phyloP scores from a whole-genome alignment of 2,329 filamentous ascomycete species.

The Metarhizium robertsii region DNA sequence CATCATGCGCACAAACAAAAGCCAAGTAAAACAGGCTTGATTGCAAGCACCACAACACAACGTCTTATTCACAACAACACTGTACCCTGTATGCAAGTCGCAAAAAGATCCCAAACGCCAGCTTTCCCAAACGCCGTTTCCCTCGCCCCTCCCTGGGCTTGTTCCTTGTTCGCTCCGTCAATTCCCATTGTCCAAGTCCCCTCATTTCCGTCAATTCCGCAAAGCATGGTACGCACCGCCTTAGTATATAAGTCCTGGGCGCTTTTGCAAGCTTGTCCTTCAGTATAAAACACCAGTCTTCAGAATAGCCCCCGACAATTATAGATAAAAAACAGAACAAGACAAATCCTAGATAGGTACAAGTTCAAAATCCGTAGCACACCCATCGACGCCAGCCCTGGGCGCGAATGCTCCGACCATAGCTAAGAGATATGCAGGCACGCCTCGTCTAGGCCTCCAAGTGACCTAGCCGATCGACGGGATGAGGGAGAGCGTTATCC shows the following conservation, averaged over 20 bases:
- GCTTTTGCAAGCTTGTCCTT: background rate
- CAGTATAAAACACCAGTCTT: background rate
- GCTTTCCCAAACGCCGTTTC: background rate
- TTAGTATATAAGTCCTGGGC: background rate
- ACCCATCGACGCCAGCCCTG: background rate
- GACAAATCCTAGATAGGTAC: background rate
- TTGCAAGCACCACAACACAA: background rate
- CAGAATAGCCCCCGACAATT: background rate
- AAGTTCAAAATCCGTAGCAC: background rate
- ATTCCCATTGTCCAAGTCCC: background rate
- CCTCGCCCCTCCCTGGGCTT: background rate
- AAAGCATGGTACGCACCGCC: background rate
- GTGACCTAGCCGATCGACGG: background rate
- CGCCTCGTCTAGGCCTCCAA: background rate
- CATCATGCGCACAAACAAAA: background rate
- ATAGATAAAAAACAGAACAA: background rate
- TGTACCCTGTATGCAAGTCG: background rate
- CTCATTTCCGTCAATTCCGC: background rate
- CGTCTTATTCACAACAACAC: background rate
- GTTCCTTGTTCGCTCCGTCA: background rate
- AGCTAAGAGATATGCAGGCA: background rate
- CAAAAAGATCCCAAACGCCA: background rate
- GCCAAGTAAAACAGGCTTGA: background rate
- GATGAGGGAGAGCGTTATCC: background rate
- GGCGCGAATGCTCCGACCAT: background rate